Percentiles rank a stretch among this genome's conserved stretches.
phyloP scores from a whole-genome alignment of 179 eudicot genomes.

The Camellia oleifera region DNA sequence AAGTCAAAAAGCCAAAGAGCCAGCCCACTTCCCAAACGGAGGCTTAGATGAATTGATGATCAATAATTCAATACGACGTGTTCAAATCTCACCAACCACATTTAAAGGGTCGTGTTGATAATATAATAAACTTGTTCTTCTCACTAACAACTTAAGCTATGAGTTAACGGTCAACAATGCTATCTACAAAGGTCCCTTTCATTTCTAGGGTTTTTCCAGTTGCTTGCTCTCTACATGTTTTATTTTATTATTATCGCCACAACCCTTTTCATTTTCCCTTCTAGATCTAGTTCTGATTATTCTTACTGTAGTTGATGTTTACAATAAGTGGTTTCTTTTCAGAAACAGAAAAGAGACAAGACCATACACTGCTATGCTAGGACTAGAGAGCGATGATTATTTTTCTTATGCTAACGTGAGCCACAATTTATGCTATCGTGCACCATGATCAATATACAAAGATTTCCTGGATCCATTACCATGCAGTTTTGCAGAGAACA shows the following conservation, averaged over 20 bases:
- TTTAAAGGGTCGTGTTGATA: too few species aligned
- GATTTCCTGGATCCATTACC: not conserved
- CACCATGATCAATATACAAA: not conserved
- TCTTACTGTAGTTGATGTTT: not conserved
- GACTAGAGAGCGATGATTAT: not conserved
- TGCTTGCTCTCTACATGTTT: not conserved
- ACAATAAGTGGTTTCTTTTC: not conserved
- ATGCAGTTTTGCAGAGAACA: not conserved
- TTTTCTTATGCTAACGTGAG: constrained; percentile 15
- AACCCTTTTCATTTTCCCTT: not conserved
- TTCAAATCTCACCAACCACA: too few species aligned
- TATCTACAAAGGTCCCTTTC: too few species aligned
- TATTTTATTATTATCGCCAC: not conserved
- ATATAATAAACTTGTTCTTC: too few species aligned
- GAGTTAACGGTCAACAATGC: not conserved
- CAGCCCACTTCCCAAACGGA: too few species aligned
- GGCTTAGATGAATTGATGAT: too few species aligned
- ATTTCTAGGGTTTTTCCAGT: not conserved
- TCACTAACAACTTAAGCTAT: too few species aligned
- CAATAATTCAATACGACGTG: too few species aligned
- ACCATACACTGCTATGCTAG: not conserved
- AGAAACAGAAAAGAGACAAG: constrained; percentile 4
- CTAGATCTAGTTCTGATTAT: not conserved
- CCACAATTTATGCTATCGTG: constrained; percentile 13
- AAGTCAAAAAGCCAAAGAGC: too few species aligned